Evolutionary conservation across 2,329 filamentous ascomycete species (phyloP), one percentile per base, ranked within the genome.

Genomic region (Trichoderma breve): DNA sequence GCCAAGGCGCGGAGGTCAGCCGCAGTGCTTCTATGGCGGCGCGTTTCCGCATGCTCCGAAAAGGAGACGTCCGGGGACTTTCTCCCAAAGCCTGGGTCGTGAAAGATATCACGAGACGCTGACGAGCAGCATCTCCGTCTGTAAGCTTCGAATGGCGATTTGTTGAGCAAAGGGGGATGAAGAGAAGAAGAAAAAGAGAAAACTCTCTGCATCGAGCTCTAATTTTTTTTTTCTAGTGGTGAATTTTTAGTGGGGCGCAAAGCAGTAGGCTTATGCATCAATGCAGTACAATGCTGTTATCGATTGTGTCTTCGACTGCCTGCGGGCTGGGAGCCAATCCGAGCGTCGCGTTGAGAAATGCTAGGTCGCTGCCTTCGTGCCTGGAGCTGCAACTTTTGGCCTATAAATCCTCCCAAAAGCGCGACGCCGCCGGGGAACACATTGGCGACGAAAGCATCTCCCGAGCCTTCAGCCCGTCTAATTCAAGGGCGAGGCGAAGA

Each of bases 111-210:
- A 79, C 81, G 80, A 83, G 76, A 82, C 76, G 78, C 77, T 77
- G 74, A 34, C 75, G 62, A 73, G 70, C 47, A 72, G 66, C 72
- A 73, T 89, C 87, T 92, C 93, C 92, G 93, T 97, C 86, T 92
- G 93, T 94, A 85, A 94, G 95, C 95, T 98, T 97, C 92, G 94
- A 97, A 97, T 91, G 92, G 95, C 95, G 95, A 98, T 97, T 94
- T 94, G 94, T 98, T 90, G 94, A 95, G 88, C 95, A 97, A 94
- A 90, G 92, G 80, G 91, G 90, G 89, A 89, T 85, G 84, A 80
- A 81, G 81, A 79, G 76, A 77, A 77, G 79, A 74, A 71, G 76
- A 75, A 74, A 78, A 76, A 76, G 74, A 74, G 71, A 57, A 70
- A n/a, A 36, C 39, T 36, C 0, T 64, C 2, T 66, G 28, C 26